Conservation (phyloP, 805 yeast species). For the Metschnikowia kofuensis region DNA sequence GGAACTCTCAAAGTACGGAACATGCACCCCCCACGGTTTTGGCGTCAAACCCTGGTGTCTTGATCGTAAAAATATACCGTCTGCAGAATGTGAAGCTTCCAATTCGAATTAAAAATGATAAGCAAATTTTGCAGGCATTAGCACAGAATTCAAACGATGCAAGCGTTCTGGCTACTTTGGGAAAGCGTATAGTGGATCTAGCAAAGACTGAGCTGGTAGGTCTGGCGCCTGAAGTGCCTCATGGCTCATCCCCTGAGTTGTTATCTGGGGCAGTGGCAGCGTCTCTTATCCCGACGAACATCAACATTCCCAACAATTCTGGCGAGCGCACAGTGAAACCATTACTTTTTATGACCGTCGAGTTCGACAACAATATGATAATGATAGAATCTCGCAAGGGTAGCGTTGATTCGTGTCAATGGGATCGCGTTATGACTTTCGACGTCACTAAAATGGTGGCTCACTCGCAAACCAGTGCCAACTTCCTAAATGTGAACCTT, state of each 20-base stretch:
- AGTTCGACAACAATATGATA: slow-evolving; percentile 92
- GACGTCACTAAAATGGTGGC: slow-evolving; percentile 58
- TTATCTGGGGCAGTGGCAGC: slow-evolving; percentile 34
- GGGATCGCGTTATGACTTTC: slow-evolving; percentile 87
- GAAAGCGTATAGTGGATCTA: slow-evolving; percentile 13
- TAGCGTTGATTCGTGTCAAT: slow-evolving; percentile 69
- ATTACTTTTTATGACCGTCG: slow-evolving; percentile 80
- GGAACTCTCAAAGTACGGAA: not conserved
- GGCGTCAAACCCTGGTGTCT: slow-evolving; percentile 56
- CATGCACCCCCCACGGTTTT: slow-evolving; percentile 12
- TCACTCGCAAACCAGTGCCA: slow-evolving; percentile 42
- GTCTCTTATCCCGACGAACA: slow-evolving; percentile 46
- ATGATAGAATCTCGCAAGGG: slow-evolving; percentile 85
- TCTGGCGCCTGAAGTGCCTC: slow-evolving; percentile 1
- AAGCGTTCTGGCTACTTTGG: slow-evolving; percentile 8
- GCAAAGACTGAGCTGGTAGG: slow-evolving; percentile 8
- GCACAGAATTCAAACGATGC: slow-evolving; percentile 50
- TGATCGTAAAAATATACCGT: slow-evolving; percentile 73
- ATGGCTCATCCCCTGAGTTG: slow-evolving; percentile 20
- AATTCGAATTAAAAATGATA: slow-evolving; percentile 62
- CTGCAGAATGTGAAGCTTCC: slow-evolving; percentile 71
- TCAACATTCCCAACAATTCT: slow-evolving; percentile 47
- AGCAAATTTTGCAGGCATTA: slow-evolving; percentile 60
- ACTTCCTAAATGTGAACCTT: slow-evolving; percentile 65
- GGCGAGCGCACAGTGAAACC: slow-evolving; percentile 54